These are phyloP conservation scores for Gossypium stocksii DNA, from an alignment of 345 rosid species.

Conservation along the genomic window DNA sequence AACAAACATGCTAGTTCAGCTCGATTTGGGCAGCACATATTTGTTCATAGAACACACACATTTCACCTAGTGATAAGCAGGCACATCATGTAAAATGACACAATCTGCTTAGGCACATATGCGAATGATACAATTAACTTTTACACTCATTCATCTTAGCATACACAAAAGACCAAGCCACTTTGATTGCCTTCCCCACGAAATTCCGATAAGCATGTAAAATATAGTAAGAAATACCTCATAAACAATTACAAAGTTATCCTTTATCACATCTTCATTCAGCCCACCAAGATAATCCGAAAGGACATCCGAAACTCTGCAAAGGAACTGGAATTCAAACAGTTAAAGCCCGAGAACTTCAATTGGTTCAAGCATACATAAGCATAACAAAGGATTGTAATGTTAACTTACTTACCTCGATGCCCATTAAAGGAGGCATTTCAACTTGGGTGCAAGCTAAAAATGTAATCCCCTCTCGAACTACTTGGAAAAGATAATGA, in stretches of 20 bases:
- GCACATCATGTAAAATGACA: not conserved
- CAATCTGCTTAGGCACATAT: not conserved
- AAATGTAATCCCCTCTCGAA: slow-evolving; percentile 84
- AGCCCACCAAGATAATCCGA: slow-evolving; percentile 90
- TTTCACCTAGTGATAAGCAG: not conserved
- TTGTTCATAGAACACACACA: not conserved
- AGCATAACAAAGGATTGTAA: not conserved
- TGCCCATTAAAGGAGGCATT: slow-evolving; percentile 95
- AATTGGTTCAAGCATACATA: slow-evolving; percentile 9
- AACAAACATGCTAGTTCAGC: slow-evolving; percentile 15
- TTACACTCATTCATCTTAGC: slow-evolving; percentile 1
- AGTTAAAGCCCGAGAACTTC: slow-evolving; percentile 18
- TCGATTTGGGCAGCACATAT: slow-evolving; percentile 12
- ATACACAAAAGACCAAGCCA: not conserved
- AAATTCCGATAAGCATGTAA: not conserved
- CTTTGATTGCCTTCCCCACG: not conserved
- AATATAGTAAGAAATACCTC: slow-evolving; percentile 50
- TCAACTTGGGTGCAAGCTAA: slow-evolving; percentile 95
- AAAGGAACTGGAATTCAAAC: slow-evolving; percentile 59
- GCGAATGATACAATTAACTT: slow-evolving; percentile 20
- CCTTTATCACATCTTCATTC: slow-evolving; percentile 88
- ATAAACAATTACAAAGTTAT: slow-evolving; percentile 90
- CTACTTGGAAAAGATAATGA: slow-evolving; percentile 84
- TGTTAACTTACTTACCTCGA: slow-evolving; percentile 51
- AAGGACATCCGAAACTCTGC: slow-evolving; percentile 87